Conservation (phyloP, 2,329 filamentous ascomycete species). For the Penicillium sclerotigenum region DNA sequence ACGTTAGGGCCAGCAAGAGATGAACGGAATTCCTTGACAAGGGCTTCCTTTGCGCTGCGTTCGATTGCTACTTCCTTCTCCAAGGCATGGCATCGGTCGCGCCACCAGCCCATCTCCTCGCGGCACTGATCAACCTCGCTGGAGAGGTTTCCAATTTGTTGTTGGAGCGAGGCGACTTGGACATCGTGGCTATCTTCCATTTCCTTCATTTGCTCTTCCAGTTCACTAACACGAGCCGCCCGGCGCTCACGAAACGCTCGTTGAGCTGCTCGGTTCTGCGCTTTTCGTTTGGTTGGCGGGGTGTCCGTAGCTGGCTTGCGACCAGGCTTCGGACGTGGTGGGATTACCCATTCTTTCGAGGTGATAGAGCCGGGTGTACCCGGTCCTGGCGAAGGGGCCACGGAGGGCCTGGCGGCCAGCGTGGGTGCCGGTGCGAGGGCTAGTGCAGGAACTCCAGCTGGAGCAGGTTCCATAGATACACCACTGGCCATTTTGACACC, state of each 20-base stretch:
- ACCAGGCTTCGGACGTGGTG: conserved; percentile 81
- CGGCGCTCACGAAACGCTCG: conserved; percentile 84
- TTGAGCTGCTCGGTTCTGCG: conserved; percentile 90
- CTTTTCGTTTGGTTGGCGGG: conserved; percentile 87
- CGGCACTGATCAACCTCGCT: conserved; percentile 65
- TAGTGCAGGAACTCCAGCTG: conserved; percentile 31
- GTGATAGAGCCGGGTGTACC: conserved; percentile 57
- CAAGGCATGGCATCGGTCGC: conserved; percentile 57
- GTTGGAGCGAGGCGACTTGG: conserved; percentile 51
- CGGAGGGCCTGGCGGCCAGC: conserved; percentile 39
- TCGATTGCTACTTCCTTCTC: conserved; percentile 58
- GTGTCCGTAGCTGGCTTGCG: conserved; percentile 93
- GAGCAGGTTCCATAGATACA: conserved; percentile 38
- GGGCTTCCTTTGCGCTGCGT: conserved; percentile 43
- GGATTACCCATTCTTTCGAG: conserved; percentile 81
- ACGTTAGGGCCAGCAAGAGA: conserved; percentile 23
- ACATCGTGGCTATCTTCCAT: conserved; percentile 48
- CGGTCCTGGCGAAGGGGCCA: conserved; percentile 40
- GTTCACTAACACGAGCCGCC: conserved; percentile 74
- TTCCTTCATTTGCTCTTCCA: conserved; percentile 51
- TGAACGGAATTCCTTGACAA: conserved; percentile 42
- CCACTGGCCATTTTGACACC: conserved; percentile 36
- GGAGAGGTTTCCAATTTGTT: conserved; percentile 57
- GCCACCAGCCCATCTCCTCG: conserved; percentile 48
- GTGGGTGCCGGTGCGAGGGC: conserved; percentile 34